A percentile compares a stretch with the other conserved stretches of the same genome.
phyloP scores from a whole-genome alignment of 306 rosid genomes.

The Malus asiatica region DNA sequence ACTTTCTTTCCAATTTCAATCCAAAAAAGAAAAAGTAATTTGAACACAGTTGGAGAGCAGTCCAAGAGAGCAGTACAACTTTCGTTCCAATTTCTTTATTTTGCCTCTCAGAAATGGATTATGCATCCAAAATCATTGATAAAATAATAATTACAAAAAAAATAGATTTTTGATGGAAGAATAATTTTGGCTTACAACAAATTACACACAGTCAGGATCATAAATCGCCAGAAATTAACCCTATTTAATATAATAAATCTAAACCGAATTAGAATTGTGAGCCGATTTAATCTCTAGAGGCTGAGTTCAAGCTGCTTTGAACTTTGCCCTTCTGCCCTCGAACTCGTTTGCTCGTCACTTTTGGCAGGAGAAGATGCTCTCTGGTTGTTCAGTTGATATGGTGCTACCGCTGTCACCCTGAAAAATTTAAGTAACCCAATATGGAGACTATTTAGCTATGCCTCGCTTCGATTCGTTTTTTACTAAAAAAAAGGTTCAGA shows the following conservation, averaged over 20 bases:
- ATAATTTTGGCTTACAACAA: not conserved
- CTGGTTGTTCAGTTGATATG: slow-evolving; percentile 49
- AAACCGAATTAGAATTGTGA: slow-evolving; percentile 12
- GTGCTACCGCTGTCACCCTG: slow-evolving; percentile 64
- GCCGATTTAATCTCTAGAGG: slow-evolving; percentile 19
- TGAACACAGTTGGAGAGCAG: too few relatives aligned
- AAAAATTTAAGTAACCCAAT: not conserved
- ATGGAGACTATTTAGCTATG: not conserved
- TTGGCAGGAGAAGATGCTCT: slow-evolving; percentile 5
- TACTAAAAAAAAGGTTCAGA: not conserved
- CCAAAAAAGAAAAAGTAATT: too few relatives aligned
- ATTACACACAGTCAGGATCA: not conserved
- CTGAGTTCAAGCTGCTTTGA: slow-evolving; percentile 57
- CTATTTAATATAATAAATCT: not conserved
- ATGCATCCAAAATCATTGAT: not conserved
- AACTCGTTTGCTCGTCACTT: slow-evolving; percentile 17
- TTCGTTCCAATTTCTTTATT: too few relatives aligned
- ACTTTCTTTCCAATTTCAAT: too few relatives aligned
- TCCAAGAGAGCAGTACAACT: too few relatives aligned
- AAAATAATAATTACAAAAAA: not conserved
- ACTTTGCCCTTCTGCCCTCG: slow-evolving; percentile 22
- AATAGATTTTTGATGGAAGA: not conserved
- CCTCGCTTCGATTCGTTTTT: not conserved
- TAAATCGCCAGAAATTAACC: not conserved
- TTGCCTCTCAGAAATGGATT: not conserved